Conservation (phyloP, 2,329 filamentous ascomycete genomes). For the Fusarium keratoplasticum region DNA sequence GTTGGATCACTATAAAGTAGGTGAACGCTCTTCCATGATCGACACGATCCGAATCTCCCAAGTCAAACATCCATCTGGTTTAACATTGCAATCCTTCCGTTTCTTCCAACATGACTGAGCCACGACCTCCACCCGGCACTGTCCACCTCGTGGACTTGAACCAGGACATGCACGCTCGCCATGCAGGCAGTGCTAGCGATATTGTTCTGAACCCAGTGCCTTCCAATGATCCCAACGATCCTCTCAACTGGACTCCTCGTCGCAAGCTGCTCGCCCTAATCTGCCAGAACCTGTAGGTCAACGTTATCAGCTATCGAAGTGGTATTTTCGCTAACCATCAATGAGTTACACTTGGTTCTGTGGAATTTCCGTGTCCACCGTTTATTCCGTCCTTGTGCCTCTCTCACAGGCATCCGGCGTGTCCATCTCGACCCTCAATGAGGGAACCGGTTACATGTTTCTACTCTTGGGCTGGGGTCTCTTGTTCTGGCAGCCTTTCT, state of each 20-base stretch:
- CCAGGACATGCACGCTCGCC: conserved; percentile 47
- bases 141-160: conserved; percentile 56
- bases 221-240: conserved; percentile 63
- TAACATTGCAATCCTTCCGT: neutral
- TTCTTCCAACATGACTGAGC: neutral
- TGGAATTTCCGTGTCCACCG: conserved; percentile 54
- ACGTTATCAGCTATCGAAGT: fast-evolving
- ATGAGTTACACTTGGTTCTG: conserved; percentile 52
- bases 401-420: conserved; percentile 48
- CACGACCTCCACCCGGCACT: conserved; percentile 50
- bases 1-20: neutral
- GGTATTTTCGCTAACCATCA: neutral
- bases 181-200: conserved; percentile 49
- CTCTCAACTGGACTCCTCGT: conserved; percentile 60
- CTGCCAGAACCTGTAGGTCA: conserved; percentile 46
- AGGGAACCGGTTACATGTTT: conserved; percentile 56
- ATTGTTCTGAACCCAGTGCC: conserved; percentile 65
- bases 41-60: neutral
- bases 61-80: neutral
- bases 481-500: conserved; percentile 61
- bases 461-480: conserved; percentile 59
- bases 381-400: conserved; percentile 54
- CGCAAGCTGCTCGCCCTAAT: conserved; percentile 43
- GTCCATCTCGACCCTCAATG: conserved; percentile 51
- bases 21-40: neutral